phyloP scores from a whole-genome alignment of 805 yeast genomes.

The Saccharomycopsis microspora region DNA sequence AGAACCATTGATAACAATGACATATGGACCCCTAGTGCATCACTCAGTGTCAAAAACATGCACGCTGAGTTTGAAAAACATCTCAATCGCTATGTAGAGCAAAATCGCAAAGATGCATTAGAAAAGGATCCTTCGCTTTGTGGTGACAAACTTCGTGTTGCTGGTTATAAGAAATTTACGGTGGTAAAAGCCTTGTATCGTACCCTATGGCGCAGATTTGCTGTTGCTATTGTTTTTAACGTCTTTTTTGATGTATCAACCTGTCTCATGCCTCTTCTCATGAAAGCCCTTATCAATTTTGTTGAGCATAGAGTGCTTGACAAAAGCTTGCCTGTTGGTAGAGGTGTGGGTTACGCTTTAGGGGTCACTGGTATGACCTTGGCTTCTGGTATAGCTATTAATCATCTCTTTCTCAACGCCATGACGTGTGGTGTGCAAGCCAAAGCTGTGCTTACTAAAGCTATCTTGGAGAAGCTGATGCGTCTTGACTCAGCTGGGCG shows the following conservation, averaged over 20 bases:
- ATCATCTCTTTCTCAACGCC: slow-evolving; percentile 40
- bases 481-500: slow-evolving; percentile 41
- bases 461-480: slow-evolving; percentile 53
- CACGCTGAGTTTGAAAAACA: slow-evolving; percentile 26
- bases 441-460: slow-evolving; percentile 55
- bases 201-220: slow-evolving; percentile 37
- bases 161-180: slow-evolving; percentile 25
- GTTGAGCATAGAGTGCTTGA: slow-evolving; percentile 31
- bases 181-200: slow-evolving; percentile 37
- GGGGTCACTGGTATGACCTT: slow-evolving; percentile 38
- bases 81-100: slow-evolving; percentile 24
- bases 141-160: slow-evolving; percentile 27
- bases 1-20: slow-evolving; percentile 60
- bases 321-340: slow-evolving; percentile 5
- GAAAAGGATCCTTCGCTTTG: slow-evolving; percentile 25
- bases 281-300: slow-evolving; percentile 41
- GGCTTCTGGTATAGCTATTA: slow-evolving; percentile 27
- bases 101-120: slow-evolving; percentile 23
- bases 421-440: slow-evolving; percentile 55
- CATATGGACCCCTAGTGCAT: slow-evolving; percentile 35
- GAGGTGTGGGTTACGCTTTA: slow-evolving; percentile 51
- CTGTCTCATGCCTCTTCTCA: slow-evolving; percentile 42
- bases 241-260: slow-evolving; percentile 34
- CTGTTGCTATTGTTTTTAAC: slow-evolving; percentile 29
- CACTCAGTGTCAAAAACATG: slow-evolving; percentile 31